A percentile compares a stretch with the other conserved stretches of the same genome.
Evolutionary conservation across 352 stramenopile genomes (phyloP).

Genomic region (Globisporangium echinulatum): DNA sequence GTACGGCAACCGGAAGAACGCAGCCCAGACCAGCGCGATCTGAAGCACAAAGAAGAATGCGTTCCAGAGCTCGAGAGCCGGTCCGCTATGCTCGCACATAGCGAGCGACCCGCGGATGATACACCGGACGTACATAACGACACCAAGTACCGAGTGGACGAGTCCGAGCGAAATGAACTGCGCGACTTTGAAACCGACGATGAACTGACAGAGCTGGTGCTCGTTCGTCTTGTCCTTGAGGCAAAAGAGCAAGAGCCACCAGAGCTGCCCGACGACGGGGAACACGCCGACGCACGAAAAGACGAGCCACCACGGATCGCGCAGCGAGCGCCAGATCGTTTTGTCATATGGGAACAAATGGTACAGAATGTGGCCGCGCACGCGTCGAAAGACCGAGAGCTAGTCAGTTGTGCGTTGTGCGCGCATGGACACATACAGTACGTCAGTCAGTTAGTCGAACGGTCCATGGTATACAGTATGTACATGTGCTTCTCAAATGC

Average conservation of each 20-base stretch:
- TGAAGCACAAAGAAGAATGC: slow-evolving; percentile 81
- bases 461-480: too few relatives aligned
- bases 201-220: slow-evolving; percentile 90
- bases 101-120: slow-evolving; percentile 55
- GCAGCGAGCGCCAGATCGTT: slow-evolving; percentile 82
- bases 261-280: slow-evolving; percentile 80
- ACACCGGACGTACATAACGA: slow-evolving; percentile 69
- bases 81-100: slow-evolving; percentile 43
- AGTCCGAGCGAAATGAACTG: slow-evolving; percentile 87
- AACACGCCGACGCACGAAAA: slow-evolving; percentile 80
- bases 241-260: slow-evolving; percentile 88
- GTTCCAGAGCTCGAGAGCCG: slow-evolving; percentile 57
- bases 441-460: too few relatives aligned
- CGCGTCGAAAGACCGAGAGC: slow-evolving; percentile 31
- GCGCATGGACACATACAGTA: too few relatives aligned
- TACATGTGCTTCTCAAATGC: too few relatives aligned
- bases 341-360: slow-evolving; percentile 86
- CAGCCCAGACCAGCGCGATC: slow-evolving; percentile 77
- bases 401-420: not conserved
- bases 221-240: slow-evolving; percentile 91
- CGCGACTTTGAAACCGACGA: slow-evolving; percentile 87
- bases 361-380: slow-evolving; percentile 79
- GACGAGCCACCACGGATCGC: slow-evolving; percentile 73
- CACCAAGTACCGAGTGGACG: slow-evolving; percentile 54
- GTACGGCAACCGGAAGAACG: slow-evolving; percentile 83